These are phyloP conservation scores for Lodderomyces beijingensis DNA, from an alignment of 1,139 yeast species.

Conservation along the genomic window DNA sequence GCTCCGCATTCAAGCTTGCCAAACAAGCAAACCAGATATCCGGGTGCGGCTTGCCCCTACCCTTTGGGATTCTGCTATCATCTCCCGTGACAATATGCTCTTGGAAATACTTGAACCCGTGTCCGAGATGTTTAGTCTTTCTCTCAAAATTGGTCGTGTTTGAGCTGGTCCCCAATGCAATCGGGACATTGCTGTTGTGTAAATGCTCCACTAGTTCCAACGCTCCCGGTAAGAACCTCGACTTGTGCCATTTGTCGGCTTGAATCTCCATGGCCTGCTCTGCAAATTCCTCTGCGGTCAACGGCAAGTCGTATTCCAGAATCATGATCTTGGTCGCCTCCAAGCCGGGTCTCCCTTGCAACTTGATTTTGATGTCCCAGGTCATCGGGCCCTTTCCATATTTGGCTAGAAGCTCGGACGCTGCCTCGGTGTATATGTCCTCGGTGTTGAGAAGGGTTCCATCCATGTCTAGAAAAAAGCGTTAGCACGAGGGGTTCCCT, in stretches of 20 bases:
- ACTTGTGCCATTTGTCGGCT: slow-evolving; percentile 54
- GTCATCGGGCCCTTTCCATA: slow-evolving; percentile 76
- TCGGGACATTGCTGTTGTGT: slow-evolving; percentile 51
- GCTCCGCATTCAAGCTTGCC: slow-evolving; percentile 54
- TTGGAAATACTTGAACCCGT: slow-evolving; percentile 61
- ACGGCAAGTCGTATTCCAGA: slow-evolving; percentile 62
- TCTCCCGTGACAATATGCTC: slow-evolving; percentile 82
- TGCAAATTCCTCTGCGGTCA: slow-evolving; percentile 60
- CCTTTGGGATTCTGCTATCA: slow-evolving; percentile 72
- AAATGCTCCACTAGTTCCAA: slow-evolving; percentile 57
- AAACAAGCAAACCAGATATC: slow-evolving; percentile 88
- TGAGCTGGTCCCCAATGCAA: slow-evolving; percentile 93
- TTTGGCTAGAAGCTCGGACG: slow-evolving; percentile 58
- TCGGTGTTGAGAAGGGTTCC: slow-evolving; percentile 90
- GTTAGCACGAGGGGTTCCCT: neutral
- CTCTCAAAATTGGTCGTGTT: slow-evolving; percentile 51
- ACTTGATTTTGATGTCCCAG: slow-evolving; percentile 81
- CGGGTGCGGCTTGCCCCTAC: slow-evolving; percentile 90
- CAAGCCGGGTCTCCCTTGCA: slow-evolving; percentile 90
- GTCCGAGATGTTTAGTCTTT: slow-evolving; percentile 65
- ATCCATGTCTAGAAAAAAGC: slow-evolving; percentile 95
- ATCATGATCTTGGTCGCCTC: slow-evolving; percentile 58
- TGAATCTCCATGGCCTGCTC: slow-evolving; percentile 53
- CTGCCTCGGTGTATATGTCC: slow-evolving; percentile 77
- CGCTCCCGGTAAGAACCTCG: slow-evolving; percentile 82